Conservation (phyloP, 2,329 filamentous ascomycete genomes). For the Cladophialophora psammophila region DNA sequence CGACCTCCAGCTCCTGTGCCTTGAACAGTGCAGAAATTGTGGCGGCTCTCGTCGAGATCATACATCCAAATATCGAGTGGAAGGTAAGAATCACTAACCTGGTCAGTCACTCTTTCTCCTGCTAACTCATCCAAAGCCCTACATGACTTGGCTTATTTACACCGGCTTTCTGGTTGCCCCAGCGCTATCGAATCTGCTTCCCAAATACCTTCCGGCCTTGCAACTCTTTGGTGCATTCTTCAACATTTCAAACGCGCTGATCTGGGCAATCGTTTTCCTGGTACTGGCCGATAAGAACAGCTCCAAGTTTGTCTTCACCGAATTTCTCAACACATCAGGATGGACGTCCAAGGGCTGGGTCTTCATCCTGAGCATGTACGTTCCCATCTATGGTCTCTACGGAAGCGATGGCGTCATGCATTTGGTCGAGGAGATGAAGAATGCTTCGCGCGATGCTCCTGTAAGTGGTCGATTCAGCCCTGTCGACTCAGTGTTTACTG, state of each 20-base stretch:
- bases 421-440: slow-evolving; percentile 52
- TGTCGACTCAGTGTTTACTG: slow-evolving; percentile 54
- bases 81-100: slow-evolving; percentile 21
- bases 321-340: slow-evolving; percentile 59
- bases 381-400: slow-evolving; percentile 71
- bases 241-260: slow-evolving; percentile 34
- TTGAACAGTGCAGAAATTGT: slow-evolving; percentile 38
- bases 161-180: slow-evolving; percentile 34
- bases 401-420: slow-evolving; percentile 71
- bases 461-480: slow-evolving; percentile 17
- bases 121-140: slow-evolving; percentile 28
- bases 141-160: slow-evolving; percentile 38
- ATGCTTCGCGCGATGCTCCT: slow-evolving; percentile 57
- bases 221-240: slow-evolving; percentile 37
- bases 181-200: slow-evolving; percentile 33
- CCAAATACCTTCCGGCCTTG: slow-evolving; percentile 33
- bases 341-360: slow-evolving; percentile 62
- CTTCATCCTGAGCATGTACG: slow-evolving; percentile 68
- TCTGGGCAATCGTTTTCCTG: slow-evolving; percentile 37
- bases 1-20: slow-evolving; percentile 34
- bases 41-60: slow-evolving; percentile 33
- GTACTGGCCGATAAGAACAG: slow-evolving; percentile 41
- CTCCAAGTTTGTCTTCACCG: slow-evolving; percentile 59
- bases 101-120: not conserved
- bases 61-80: slow-evolving; percentile 33